Percentiles rank a stretch among this genome's conserved stretches.
Conservation (phyloP, 305 asterid genomes). For the Plantago rigida region DNA sequence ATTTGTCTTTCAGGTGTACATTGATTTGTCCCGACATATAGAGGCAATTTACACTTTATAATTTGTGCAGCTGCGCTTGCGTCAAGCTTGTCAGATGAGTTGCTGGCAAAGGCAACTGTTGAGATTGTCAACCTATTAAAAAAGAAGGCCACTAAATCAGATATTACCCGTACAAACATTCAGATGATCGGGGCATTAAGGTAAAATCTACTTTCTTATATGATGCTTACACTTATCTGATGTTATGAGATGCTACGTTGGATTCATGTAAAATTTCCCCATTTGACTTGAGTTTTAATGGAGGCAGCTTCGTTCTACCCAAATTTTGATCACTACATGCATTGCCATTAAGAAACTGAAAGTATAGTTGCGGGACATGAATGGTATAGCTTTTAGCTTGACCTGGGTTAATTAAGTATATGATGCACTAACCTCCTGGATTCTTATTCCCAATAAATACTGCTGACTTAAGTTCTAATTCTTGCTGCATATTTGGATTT, state of each 20-base stretch:
- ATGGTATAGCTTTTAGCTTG: too few relatives aligned
- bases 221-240: slow-evolving; percentile 18
- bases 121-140: slow-evolving; percentile 67
- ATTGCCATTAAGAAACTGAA: too few relatives aligned
- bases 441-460: too few relatives aligned
- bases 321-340: too few relatives aligned
- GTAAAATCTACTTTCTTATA: slow-evolving; percentile 29
- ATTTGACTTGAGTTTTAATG: too few relatives aligned
- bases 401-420: too few relatives aligned
- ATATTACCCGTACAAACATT: slow-evolving; percentile 83
- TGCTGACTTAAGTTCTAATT: too few relatives aligned
- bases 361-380: too few relatives aligned
- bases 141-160: slow-evolving; percentile 58
- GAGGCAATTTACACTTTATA: slow-evolving; percentile 25
- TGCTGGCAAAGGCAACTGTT: slow-evolving; percentile 77
- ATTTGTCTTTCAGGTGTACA: slow-evolving; percentile 8
- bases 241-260: neutral
- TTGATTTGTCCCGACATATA: slow-evolving; percentile 6
- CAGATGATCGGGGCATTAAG: slow-evolving; percentile 98
- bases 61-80: slow-evolving; percentile 73
- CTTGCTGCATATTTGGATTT: too few relatives aligned
- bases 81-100: slow-evolving; percentile 93
- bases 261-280: too few relatives aligned
- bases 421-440: too few relatives aligned
- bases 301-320: too few relatives aligned